A percentile compares a stretch with the other conserved stretches of the same genome.
Conservation (phyloP, 495 filamentous ascomycete genomes). For the Aspergillus homomorphus region DNA sequence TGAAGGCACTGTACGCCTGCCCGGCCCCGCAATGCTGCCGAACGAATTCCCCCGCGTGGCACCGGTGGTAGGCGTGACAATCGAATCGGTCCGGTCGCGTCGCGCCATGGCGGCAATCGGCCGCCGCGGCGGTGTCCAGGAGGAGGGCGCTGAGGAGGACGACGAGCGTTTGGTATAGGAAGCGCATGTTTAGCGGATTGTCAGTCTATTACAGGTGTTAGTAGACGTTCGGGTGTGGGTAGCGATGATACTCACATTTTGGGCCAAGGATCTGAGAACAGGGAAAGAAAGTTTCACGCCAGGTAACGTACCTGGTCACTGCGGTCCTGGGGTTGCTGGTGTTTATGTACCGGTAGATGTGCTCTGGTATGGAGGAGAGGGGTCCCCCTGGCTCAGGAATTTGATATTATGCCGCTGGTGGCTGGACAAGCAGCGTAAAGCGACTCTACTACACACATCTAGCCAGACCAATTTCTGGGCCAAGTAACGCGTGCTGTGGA, state of each 20-base stretch:
- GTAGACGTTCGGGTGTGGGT: not conserved
- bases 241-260: not conserved
- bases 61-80: not conserved
- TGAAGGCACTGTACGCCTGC: not conserved
- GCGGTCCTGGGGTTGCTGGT: not conserved
- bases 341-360: not conserved
- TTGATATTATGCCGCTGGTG: not conserved
- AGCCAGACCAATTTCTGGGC: too few relatives aligned
- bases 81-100: not conserved
- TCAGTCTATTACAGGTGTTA: too few relatives aligned
- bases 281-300: too few relatives aligned
- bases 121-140: not conserved
- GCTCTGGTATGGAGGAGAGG: not conserved
- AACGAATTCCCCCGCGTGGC: not conserved
- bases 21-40: not conserved
- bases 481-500: too few relatives aligned
- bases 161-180: not conserved
- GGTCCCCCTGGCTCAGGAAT: not conserved
- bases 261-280: too few relatives aligned
- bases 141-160: conserved; percentile 2
- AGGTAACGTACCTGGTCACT: too few relatives aligned
- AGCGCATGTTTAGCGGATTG: conserved; percentile 1
- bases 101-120: not conserved
- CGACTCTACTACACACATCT: too few relatives aligned
- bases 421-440: too few relatives aligned